Base-by-base conservation (phyloP, 2,329 filamentous ascomycete genomes). In the Madurella mycetomatis region DNA sequence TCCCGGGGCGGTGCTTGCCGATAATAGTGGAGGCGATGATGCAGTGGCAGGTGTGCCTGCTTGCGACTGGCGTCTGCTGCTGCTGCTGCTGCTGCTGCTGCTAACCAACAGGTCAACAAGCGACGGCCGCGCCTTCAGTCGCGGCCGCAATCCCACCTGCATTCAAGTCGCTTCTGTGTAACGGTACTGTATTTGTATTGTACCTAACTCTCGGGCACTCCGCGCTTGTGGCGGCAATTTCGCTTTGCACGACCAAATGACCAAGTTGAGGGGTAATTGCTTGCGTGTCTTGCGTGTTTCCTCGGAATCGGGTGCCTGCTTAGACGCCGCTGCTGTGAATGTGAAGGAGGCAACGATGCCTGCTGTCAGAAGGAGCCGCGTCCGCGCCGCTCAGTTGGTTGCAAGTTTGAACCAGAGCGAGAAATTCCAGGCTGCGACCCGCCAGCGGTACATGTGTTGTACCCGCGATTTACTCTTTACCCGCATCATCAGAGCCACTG, bases 121-220 rank as follows among this genome's bases (percentile, higher is more conserved):
- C 58, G 77, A 80, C 63, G 75, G 77, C 70, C 77, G 73, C 64
- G 76, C 74, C 76, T 72, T 76, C 61, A 81, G 70, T 57, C 70
- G 72, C 50, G 75, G 75, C 54, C 71, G 72, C 55, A 80, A 70
- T 70, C 78, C 78, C 64, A 78, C 69, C 58, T 76, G 73, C 77
- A 81, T 81, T 61, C 73, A 74, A 1, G 76, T 80, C 32, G 16
- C 16, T 2, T n/a, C 25, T 37, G 43, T 42, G 50, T 42, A 41
- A 42, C 30, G 13, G 17, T 15, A 15, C 13, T 11, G 34, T 15
- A 37, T 4, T 11, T 11, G 34, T 25, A 11, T n/a, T n/a, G n/a
- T n/a, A n/a, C n/a, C 34, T 12, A 15, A 9, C 13, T 12, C 13
- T 37, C 11, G 34, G 4, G 11, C 34, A 9, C 11, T 37, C 9